Conservation (phyloP, 148 eudicot genomes). For the Silene uniflora region DNA sequence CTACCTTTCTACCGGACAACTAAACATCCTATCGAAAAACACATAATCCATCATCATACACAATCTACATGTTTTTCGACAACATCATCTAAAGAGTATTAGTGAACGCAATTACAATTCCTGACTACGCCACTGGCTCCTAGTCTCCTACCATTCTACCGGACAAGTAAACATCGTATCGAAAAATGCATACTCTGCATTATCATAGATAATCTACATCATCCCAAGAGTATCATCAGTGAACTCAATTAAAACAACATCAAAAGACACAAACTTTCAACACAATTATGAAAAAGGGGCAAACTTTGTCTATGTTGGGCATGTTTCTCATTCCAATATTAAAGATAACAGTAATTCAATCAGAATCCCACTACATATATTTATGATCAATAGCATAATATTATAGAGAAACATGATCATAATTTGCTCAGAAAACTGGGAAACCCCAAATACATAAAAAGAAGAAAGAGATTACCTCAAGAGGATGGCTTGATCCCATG, state of each 20-base stretch:
- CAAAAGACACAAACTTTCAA: not conserved
- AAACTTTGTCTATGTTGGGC: not conserved
- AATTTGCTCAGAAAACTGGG: not conserved
- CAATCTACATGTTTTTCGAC: not conserved
- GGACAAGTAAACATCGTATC: not conserved
- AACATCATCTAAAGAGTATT: not conserved
- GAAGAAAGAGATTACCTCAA: conserved; percentile 12
- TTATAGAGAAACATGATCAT: not conserved
- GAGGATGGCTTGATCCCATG: conserved; percentile 14
- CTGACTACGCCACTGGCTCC: too few species aligned
- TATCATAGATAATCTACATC: not conserved
- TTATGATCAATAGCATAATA: not conserved
- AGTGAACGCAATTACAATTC: not conserved
- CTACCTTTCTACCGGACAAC: too few species aligned
- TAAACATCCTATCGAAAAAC: not conserved
- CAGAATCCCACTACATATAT: not conserved
- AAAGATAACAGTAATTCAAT: not conserved
- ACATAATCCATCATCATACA: not conserved
- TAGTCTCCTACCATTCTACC: too few species aligned
- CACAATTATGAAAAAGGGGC: not conserved
- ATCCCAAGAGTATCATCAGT: not conserved
- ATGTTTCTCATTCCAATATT: not conserved
- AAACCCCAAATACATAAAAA: too few species aligned
- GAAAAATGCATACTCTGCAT: not conserved
- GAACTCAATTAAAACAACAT: not conserved